Evolutionary conservation across 2,329 filamentous ascomycete genomes (phyloP), one percentile per base, ranked within the genome.

Genomic region (Aspergillus udagawae): DNA sequence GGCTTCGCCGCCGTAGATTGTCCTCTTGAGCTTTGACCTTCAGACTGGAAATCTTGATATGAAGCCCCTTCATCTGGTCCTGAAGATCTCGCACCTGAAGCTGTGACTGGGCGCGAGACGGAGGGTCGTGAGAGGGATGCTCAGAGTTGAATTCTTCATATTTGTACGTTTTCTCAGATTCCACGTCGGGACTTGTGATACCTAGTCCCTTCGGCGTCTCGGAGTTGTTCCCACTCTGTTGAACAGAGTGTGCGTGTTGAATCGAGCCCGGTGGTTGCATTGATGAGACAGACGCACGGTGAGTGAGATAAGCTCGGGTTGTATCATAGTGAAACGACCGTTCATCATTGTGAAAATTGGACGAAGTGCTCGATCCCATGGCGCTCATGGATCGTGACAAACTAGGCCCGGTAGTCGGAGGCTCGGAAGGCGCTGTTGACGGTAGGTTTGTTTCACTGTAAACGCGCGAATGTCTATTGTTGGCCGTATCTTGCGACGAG

Each of bases 51-150:
- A 96, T 92, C 67, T 91, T 91, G 58, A 89, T 90, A 69, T 92
- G 92, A 49, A 96, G 80, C 53, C 89, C 91, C 55, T 89, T 86
- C 83, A 96, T 90, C 70, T 96, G 91, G 63, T 91, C 88, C 59
- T 91, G 90, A 47, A 96, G 79, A 67, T 86, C 84, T 8, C 87
- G 85, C 68, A 90, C 85, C 67, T 90, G 87, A 14, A 87, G 82
- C n/a, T 86, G 86, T 0, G 91, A 93, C 14, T 86, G 81, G 2
- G 89, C 87, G 20, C 90, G 82, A 27, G 83, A 83, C 8, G 88
- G 73, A 1, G 79, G 80, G 47, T 79, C 71, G 28, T 67, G 62
- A 3, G 69, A 63, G n/a, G 73, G 70, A 50, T 73, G 71, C 12
- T 65, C 68, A 1, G 52, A 80, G 51, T 73, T 70, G 45, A 71